Evolutionary conservation across 2,329 filamentous ascomycete genomes (phyloP).

Genomic region (Aspergillus floridensis): DNA sequence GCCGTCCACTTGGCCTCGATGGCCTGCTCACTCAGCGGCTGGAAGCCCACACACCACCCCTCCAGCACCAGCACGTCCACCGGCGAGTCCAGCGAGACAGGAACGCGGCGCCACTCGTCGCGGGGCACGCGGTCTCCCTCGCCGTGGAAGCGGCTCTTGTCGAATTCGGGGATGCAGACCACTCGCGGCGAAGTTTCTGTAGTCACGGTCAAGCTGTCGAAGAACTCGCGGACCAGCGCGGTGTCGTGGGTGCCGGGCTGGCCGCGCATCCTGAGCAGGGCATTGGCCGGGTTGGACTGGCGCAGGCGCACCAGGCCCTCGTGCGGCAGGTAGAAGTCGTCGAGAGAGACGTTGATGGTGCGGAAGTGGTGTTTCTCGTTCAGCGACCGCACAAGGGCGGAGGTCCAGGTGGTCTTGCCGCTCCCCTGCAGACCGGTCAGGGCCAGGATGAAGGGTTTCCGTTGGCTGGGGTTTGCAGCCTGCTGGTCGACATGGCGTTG

Average conservation of each 20-base stretch:
- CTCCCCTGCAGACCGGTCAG: background rate
- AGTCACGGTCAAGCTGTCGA: background rate
- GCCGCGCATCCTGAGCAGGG: background rate
- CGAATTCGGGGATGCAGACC: background rate
- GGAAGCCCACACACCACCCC: background rate
- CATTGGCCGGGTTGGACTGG: background rate
- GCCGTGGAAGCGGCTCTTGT: background rate
- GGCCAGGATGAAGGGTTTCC: background rate
- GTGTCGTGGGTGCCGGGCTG: background rate
- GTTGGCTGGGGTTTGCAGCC: background rate
- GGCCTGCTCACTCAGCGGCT: background rate
- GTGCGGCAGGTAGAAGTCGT: background rate
- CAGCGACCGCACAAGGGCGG: background rate
- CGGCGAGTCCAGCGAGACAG: background rate
- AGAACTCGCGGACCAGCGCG: background rate
- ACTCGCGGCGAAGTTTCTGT: background rate
- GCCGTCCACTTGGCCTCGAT: background rate
- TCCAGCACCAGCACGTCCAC: background rate
- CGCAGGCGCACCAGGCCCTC: background rate
- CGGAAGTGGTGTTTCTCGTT: background rate
- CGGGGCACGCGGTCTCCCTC: background rate
- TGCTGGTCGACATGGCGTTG: background rate
- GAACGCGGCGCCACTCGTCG: background rate
- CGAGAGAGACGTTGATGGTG: background rate
- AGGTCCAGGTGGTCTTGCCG: background rate